Conservation (phyloP, 139 green algal genomes). For the Asterochloris sp. region DNA sequence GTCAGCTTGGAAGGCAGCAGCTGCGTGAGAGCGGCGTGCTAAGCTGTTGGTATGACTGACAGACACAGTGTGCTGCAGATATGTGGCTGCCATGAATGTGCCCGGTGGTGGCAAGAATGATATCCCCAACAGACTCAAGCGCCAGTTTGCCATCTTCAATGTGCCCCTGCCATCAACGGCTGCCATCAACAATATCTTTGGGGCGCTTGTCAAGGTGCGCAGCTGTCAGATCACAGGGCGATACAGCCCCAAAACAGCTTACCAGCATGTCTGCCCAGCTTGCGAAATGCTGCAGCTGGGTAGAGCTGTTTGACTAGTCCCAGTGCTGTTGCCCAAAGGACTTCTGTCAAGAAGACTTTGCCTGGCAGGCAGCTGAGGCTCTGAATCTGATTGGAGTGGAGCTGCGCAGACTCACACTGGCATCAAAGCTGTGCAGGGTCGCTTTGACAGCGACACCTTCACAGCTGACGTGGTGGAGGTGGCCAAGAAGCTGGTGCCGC, state of each 20-base stretch:
- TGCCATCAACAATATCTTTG: constrained; percentile 92
- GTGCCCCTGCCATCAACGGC: constrained; percentile 76
- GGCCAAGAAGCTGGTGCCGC: constrained; percentile 70
- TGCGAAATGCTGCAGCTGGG: too few relatives aligned
- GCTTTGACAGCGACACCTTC: constrained; percentile 46
- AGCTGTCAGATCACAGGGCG: not conserved
- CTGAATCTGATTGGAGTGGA: too few relatives aligned
- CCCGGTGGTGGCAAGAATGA: constrained; percentile 91
- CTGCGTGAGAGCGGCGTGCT: not conserved
- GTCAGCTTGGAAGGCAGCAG: not conserved
- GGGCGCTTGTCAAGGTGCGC: constrained; percentile 65
- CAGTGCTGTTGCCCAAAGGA: too few relatives aligned
- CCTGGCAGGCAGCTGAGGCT: not conserved
- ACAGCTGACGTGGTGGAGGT: constrained; percentile 55
- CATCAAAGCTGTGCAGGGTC: constrained; percentile 2
- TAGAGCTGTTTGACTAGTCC: too few relatives aligned
- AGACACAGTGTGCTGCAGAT: constrained; percentile 34
- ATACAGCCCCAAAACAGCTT: too few relatives aligned
- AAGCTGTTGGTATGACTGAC: not conserved
- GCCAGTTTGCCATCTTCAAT: constrained; percentile 91
- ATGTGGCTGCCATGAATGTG: constrained; percentile 86
- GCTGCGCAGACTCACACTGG: not conserved
- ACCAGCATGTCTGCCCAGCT: too few relatives aligned
- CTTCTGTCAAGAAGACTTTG: not conserved
- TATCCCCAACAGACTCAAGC: constrained; percentile 94